A percentile compares a stretch with the other conserved stretches of the same genome.
Conservation (phyloP, 768 basidiomycete genomes). For the Dictyophora rubrovolvata region DNA sequence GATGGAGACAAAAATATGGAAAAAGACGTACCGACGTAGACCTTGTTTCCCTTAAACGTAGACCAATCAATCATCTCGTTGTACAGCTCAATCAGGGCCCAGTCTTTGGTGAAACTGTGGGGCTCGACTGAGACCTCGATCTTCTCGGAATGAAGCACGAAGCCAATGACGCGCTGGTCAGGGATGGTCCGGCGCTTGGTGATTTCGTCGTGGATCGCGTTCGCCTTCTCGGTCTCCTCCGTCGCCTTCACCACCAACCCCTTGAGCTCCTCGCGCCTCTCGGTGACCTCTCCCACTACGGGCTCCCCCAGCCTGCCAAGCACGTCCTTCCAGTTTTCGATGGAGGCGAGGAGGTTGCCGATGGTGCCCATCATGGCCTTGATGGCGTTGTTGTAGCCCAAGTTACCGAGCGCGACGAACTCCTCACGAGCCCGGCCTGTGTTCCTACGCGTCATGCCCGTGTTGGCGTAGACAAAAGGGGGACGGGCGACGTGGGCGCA, state of each 20-base stretch:
- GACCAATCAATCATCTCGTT: constrained; percentile 24
- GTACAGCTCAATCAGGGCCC: constrained; percentile 25
- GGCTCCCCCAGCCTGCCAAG: constrained; percentile 15
- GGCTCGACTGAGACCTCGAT: constrained; percentile 19
- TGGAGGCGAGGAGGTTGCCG: constrained; percentile 10
- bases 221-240: constrained; percentile 16
- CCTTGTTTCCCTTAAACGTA: constrained; percentile 25
- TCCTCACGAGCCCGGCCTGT: constrained; percentile 21
- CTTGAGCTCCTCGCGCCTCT: constrained; percentile 17
- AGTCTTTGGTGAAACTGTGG: constrained; percentile 24
- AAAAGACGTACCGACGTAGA: constrained; percentile 9
- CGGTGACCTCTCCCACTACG: constrained; percentile 13
- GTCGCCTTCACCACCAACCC: constrained; percentile 14
- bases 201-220: constrained; percentile 15
- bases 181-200: constrained; percentile 16
- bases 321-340: constrained; percentile 16
- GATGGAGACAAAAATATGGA: no score
- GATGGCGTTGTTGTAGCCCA: constrained; percentile 16
- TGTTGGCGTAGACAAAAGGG: constrained; percentile 20
- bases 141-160: constrained; percentile 21
- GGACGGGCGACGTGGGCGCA: constrained; percentile 27
- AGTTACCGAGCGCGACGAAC: constrained; percentile 24
- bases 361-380: constrained; percentile 20
- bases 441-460: constrained; percentile 12
- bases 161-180: constrained; percentile 24